Conservation (phyloP, 192 early-diverging fungal species). For the Coemansia sp. region DNA sequence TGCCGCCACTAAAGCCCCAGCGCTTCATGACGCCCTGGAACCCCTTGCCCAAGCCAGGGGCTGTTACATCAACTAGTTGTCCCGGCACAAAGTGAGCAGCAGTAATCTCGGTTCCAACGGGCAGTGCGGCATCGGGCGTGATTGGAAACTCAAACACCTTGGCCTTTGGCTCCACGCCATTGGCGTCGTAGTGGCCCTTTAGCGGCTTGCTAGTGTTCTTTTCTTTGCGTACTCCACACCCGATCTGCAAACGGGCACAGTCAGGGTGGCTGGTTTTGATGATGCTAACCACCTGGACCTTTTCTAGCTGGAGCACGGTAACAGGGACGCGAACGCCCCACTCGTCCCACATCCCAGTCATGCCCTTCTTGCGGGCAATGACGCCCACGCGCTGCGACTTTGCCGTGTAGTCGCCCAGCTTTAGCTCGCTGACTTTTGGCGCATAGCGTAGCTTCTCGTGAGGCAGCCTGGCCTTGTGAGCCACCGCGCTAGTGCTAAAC, state of each 20-base stretch:
- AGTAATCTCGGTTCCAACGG: conserved; percentile 61
- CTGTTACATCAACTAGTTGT: conserved; percentile 90
- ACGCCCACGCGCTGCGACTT: conserved; percentile 71
- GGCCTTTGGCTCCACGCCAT: conserved; percentile 72
- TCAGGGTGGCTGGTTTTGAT: conserved; percentile 38
- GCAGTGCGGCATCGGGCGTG: conserved; percentile 76
- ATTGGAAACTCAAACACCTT: conserved; percentile 82
- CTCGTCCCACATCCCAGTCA: conserved; percentile 92
- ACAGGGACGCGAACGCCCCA: conserved; percentile 88
- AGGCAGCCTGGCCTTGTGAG: conserved; percentile 33
- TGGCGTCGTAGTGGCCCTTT: conserved; percentile 70
- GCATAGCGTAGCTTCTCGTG: conserved; percentile 42
- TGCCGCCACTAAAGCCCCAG: conserved; percentile 85
- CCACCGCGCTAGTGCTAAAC: conserved; percentile 24
- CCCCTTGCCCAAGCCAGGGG: conserved; percentile 86
- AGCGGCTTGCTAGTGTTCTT: conserved; percentile 71
- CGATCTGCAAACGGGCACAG: conserved; percentile 62
- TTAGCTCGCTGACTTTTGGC: conserved; percentile 29
- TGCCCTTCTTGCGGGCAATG: conserved; percentile 91
- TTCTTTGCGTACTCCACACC: conserved; percentile 57
- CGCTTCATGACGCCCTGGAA: conserved; percentile 98
- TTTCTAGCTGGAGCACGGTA: conserved; percentile 75
- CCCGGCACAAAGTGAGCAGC: conserved; percentile 94
- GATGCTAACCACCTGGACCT: conserved; percentile 67
- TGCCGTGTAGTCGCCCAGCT: conserved; percentile 35